A percentile compares a stretch with the other conserved stretches of the same genome.
phyloP scores from a whole-genome alignment of 768 basidiomycete species.

The Suillus variegatus region DNA sequence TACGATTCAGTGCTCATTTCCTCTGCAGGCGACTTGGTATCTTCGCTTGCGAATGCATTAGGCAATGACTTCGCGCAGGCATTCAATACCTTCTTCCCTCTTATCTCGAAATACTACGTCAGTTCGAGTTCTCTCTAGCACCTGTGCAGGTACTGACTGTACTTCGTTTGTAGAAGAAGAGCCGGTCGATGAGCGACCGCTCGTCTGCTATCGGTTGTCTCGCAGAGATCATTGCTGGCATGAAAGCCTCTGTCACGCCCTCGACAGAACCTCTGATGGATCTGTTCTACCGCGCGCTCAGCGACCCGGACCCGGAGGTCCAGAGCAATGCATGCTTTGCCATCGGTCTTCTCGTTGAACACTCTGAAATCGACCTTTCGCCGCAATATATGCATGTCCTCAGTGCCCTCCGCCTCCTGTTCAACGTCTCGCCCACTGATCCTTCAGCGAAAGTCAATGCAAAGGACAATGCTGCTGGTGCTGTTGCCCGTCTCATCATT shows the following conservation, averaged over 20 bases:
- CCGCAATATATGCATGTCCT: constrained; percentile 81
- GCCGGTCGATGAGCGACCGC: constrained; percentile 85
- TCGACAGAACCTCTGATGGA: constrained; percentile 81
- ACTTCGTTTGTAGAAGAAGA: constrained; percentile 61
- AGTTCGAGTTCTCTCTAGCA: constrained; percentile 31
- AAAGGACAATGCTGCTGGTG: constrained; percentile 95
- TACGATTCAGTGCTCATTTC: constrained; percentile 96
- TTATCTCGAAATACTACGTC: constrained; percentile 92
- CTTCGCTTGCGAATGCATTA: constrained; percentile 82
- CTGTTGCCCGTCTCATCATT: constrained; percentile 84
- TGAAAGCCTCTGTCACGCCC: constrained; percentile 84
- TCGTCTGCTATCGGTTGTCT: constrained; percentile 92
- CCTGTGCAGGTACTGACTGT: neutral
- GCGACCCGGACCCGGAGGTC: constrained; percentile 88
- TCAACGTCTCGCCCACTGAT: constrained; percentile 63
- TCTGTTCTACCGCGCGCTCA: constrained; percentile 80
- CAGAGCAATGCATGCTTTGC: constrained; percentile 97
- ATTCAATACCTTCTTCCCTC: constrained; percentile 84
- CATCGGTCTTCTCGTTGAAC: constrained; percentile 85
- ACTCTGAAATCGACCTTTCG: constrained; percentile 79
- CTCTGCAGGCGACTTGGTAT: constrained; percentile 92
- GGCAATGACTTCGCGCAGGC: constrained; percentile 81
- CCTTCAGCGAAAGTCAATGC: constrained; percentile 76
- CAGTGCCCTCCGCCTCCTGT: constrained; percentile 77
- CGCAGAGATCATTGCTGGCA: constrained; percentile 92